phyloP scores from a whole-genome alignment of 345 rosid species.

The Pugionium cornutum region DNA sequence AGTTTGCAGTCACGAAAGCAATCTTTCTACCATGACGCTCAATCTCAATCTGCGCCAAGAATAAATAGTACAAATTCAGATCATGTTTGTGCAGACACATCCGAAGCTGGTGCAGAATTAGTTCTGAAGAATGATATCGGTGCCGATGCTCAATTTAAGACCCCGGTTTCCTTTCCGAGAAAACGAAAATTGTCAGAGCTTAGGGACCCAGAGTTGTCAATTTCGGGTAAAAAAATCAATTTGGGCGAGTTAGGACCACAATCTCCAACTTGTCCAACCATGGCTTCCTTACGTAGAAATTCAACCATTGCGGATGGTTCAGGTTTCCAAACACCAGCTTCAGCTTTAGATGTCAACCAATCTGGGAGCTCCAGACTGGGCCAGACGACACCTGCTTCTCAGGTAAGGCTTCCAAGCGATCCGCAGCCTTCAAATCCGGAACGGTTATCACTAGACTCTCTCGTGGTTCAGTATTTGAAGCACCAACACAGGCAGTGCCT shows the following conservation, averaged over 20 bases:
- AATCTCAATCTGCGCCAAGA: conserved; percentile 48
- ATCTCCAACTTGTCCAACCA: conserved; percentile 63
- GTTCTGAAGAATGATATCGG: conserved; percentile 46
- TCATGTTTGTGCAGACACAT: conserved; percentile 36
- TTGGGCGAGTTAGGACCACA: conserved; percentile 66
- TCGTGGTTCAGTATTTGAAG: conserved; percentile 92
- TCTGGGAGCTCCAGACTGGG: conserved; percentile 48
- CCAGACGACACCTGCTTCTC: conserved; percentile 52
- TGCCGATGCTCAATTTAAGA: conserved; percentile 60
- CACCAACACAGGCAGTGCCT: conserved; percentile 99
- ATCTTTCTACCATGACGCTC: conserved; percentile 50
- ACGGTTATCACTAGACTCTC: conserved; percentile 75
- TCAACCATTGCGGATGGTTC: conserved; percentile 47
- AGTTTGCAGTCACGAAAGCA: conserved; percentile 57
- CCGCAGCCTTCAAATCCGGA: conserved; percentile 65
- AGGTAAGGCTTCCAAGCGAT: conserved; percentile 54
- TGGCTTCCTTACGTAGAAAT: conserved; percentile 50
- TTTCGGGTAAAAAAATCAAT: conserved; percentile 70
- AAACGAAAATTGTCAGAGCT: conserved; percentile 76
- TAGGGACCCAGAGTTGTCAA: conserved; percentile 56
- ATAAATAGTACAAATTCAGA: conserved; percentile 42
- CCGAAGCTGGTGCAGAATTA: conserved; percentile 51
- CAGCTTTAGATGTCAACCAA: conserved; percentile 54
- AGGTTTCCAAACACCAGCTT: conserved; percentile 61
- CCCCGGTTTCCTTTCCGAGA: conserved; percentile 67